Percentiles rank a stretch among this genome's conserved stretches.
Evolutionary conservation across 2,329 filamentous ascomycete genomes (phyloP).

Genomic region (Aspergillus transmontanensis): DNA sequence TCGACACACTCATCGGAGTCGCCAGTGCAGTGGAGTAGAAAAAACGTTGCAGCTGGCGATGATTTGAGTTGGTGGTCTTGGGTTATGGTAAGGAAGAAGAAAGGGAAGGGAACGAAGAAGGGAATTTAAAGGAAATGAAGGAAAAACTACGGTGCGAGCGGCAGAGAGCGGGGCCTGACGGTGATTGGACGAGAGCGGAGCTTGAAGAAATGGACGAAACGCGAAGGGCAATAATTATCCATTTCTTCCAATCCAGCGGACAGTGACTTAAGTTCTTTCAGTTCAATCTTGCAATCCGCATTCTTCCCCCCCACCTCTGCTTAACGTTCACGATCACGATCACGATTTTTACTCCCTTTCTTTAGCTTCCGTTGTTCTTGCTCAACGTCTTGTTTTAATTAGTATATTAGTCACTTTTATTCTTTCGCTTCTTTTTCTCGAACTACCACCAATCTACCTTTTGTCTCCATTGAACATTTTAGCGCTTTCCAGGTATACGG

Average conservation of each 20-base stretch:
- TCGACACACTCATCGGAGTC: conserved; percentile 74
- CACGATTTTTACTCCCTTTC: conserved; percentile 22
- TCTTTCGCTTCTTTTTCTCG: conserved; percentile 12
- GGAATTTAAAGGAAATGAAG: conserved; percentile 22
- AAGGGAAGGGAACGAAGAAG: conserved; percentile 21
- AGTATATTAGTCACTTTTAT: conserved; percentile 12
- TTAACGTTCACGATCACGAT: conserved; percentile 27
- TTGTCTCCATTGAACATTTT: conserved; percentile 14
- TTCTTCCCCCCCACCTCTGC: conserved; percentile 6
- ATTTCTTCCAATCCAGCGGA: conserved; percentile 1
- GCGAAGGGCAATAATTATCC: conserved; percentile 12
- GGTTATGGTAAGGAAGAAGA: conserved; percentile 43
- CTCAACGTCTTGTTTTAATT: conserved; percentile 5
- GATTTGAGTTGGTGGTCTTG: conserved; percentile 76
- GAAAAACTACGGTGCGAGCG: conserved; percentile 37
- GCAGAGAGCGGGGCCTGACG: conserved; percentile 19
- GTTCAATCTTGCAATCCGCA: neutral
- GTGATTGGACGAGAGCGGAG: conserved; percentile 33
- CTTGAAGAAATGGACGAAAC: conserved; percentile 11
- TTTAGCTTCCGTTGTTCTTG: conserved; percentile 10
- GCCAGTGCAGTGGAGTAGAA: conserved; percentile 61
- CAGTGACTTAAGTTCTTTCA: conserved; percentile 14
- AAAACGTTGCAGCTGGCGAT: conserved; percentile 60
- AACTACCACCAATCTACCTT: neutral
- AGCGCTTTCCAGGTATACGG: conserved; percentile 3